Conservation (phyloP, 306 rosid genomes). For the Spatholobus suberectus region DNA sequence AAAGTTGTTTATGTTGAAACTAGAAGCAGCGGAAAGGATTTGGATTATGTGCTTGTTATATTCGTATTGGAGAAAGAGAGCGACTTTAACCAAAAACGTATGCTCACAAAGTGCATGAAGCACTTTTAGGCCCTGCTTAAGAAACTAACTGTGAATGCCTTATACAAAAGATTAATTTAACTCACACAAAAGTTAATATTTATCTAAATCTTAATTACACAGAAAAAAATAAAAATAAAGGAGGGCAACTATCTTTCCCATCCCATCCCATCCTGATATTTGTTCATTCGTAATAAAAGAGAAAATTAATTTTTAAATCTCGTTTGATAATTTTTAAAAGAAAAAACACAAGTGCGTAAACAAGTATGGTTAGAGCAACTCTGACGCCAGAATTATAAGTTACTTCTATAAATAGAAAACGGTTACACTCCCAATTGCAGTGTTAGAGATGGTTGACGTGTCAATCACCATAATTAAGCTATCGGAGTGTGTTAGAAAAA, state of each 20-base stretch:
- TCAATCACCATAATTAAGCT: too few species aligned
- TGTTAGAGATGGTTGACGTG: background rate
- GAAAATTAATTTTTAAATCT: background rate
- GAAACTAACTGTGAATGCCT: background rate
- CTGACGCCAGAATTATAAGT: background rate
- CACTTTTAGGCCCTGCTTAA: background rate
- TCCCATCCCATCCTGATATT: background rate
- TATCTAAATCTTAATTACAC: background rate
- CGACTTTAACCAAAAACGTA: background rate
- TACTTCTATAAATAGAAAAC: background rate
- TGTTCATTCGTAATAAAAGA: background rate
- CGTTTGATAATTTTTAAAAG: background rate
- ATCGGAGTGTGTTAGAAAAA: too few species aligned
- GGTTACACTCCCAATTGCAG: background rate
- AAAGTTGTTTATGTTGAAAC: slow-evolving; percentile 43
- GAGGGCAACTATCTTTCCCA: background rate
- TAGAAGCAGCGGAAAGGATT: slow-evolving; percentile 37
- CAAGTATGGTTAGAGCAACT: background rate
- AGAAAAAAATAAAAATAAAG: background rate
- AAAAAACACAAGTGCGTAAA: background rate
- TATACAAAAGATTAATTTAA: background rate
- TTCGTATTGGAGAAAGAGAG: background rate
- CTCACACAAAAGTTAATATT: background rate
- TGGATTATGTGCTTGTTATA: background rate
- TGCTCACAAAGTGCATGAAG: background rate